These are phyloP conservation scores for Picea glauca DNA, from an alignment of 75 land plant species.

Conservation along the genomic window DNA sequence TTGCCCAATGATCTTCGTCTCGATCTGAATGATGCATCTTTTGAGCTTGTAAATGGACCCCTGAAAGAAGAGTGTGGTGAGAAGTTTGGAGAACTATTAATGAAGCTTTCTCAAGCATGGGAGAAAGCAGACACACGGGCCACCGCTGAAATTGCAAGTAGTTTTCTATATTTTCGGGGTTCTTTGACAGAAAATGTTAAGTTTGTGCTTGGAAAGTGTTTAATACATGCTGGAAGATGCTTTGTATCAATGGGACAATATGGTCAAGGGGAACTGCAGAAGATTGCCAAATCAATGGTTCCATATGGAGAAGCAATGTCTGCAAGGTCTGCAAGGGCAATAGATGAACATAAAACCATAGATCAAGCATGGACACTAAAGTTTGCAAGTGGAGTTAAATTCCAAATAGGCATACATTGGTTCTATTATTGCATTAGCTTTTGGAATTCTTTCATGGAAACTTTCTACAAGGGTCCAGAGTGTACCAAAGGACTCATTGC, in stretches of 20 bases:
- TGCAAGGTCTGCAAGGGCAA: constrained; percentile 18
- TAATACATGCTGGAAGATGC: constrained; percentile 64
- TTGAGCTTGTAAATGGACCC: no score
- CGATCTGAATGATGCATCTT: constrained; percentile 14
- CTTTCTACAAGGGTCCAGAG: constrained; percentile 57
- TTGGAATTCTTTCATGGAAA: constrained; percentile 76
- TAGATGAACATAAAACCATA: constrained; percentile 31
- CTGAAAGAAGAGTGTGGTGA: constrained; percentile 22
- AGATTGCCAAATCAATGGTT: constrained; percentile 64
- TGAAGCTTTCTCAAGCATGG: constrained; percentile 74
- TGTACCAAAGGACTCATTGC: constrained; percentile 53
- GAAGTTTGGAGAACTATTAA: constrained; percentile 63
- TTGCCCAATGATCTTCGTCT: constrained; percentile 67
- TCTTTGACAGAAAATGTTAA: constrained; percentile 38
- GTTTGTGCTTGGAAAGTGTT: constrained; percentile 56
- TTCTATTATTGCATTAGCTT: constrained; percentile 49
- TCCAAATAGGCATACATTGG: constrained; percentile 64
- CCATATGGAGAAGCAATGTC: constrained; percentile 56
- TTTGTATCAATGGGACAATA: constrained; percentile 76
- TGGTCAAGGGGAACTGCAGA: constrained; percentile 81
- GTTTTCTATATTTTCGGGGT: constrained; percentile 38
- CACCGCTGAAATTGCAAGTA: constrained; percentile 33
- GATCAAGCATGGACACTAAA: constrained; percentile 43
- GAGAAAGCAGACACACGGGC: constrained; percentile 72
- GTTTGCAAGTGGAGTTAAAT: constrained; percentile 67